Percentiles rank a stretch among this genome's conserved stretches.
Evolutionary conservation across 2,329 filamentous ascomycete genomes (phyloP).

Genomic region (Fusarium luffae): DNA sequence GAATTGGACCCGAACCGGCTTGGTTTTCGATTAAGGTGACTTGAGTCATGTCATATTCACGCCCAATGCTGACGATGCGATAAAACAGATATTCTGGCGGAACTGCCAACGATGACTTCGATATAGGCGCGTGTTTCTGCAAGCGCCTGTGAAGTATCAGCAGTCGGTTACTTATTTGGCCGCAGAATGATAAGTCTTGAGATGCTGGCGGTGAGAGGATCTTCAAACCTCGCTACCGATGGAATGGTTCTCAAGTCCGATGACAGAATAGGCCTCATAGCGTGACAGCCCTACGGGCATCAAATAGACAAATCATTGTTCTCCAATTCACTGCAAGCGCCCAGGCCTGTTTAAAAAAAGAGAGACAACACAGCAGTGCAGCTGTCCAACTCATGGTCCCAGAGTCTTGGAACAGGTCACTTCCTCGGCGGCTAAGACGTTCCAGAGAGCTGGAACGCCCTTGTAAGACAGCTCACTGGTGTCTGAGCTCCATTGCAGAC

Average conservation of each 20-base stretch:
- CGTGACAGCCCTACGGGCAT: constrained; percentile 20
- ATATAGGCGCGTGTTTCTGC: constrained; percentile 24
- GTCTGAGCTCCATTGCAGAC: neutral
- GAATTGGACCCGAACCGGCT: constrained; percentile 64
- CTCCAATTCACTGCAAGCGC: constrained; percentile 17
- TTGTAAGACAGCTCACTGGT: neutral
- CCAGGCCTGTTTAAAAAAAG: neutral
- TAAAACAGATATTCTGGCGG: constrained; percentile 39
- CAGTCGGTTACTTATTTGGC: constrained; percentile 13
- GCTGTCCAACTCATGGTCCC: neutral
- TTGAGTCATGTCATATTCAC: neutral
- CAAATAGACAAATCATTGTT: constrained; percentile 30
- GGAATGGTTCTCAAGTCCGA: constrained; percentile 1
- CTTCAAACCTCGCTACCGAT: constrained; percentile 11
- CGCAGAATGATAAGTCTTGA: constrained; percentile 12
- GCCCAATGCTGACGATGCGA: constrained; percentile 16
- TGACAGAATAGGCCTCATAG: constrained; percentile 7
- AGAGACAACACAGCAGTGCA: constrained; percentile 2
- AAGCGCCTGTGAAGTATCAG: constrained; percentile 33
- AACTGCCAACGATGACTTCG: constrained; percentile 11
- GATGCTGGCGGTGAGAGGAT: constrained; percentile 32
- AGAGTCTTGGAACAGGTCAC: neutral
- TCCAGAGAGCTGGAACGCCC: neutral
- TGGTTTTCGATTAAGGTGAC: constrained; percentile 56
- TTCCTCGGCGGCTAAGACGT: constrained; percentile 15